Percentiles rank a stretch among this genome's conserved stretches.
phyloP scores from a whole-genome alignment of 352 stramenopile genomes.

The Globisporangium barbulae region DNA sequence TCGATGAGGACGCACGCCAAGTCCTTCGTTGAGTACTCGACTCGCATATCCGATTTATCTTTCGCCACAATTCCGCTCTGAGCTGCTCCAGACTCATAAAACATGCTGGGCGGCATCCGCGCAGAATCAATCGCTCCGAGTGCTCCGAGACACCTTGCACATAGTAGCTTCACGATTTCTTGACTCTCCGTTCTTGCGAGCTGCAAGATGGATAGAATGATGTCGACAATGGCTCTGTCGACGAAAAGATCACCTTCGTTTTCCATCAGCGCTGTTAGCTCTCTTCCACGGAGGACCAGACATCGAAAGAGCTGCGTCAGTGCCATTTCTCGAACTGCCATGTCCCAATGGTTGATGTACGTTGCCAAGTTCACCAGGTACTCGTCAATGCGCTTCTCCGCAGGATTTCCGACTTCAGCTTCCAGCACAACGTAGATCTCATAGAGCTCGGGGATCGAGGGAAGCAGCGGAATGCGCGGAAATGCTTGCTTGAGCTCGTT shows the following conservation, averaged over 20 bases:
- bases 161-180: slow-evolving; percentile 66
- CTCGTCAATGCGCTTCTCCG: slow-evolving; percentile 34
- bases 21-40: slow-evolving; percentile 76
- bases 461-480: slow-evolving; percentile 65
- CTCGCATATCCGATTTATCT: slow-evolving; percentile 37
- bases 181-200: slow-evolving; percentile 62
- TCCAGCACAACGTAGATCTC: slow-evolving; percentile 56
- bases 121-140: slow-evolving; percentile 80
- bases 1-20: slow-evolving; percentile 83
- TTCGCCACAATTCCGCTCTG: slow-evolving; percentile 26
- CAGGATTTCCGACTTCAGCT: slow-evolving; percentile 49
- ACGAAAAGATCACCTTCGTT: slow-evolving; percentile 69
- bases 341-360: slow-evolving; percentile 80
- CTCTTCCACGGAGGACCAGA: slow-evolving; percentile 52
- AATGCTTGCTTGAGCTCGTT: slow-evolving; percentile 58
- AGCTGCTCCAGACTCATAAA: slow-evolving; percentile 40
- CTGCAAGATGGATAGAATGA: slow-evolving; percentile 66
- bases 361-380: slow-evolving; percentile 53
- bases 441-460: slow-evolving; percentile 61
- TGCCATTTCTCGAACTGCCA: slow-evolving; percentile 72
- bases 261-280: slow-evolving; percentile 67
- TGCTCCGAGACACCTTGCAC: slow-evolving; percentile 68
- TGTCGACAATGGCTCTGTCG: slow-evolving; percentile 47
- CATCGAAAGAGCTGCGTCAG: slow-evolving; percentile 65
- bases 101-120: slow-evolving; percentile 63